Evolutionary conservation across 805 yeast species (phyloP), one percentile per base, ranked within the genome.

Genomic region (Starmerella apicola): DNA sequence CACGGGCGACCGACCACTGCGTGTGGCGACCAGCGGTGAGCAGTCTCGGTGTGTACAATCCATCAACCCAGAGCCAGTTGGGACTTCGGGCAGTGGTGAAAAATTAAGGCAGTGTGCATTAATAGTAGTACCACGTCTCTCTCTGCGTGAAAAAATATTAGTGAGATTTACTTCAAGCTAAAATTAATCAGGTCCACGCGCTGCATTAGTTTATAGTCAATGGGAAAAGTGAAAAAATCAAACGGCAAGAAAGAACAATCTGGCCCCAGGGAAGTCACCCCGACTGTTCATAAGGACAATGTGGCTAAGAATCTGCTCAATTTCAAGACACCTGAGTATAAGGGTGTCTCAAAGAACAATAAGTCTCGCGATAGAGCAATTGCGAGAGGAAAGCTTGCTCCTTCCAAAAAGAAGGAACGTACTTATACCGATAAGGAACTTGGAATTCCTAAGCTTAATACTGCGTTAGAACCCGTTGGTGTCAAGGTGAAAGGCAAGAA

Each of bases 401-500:
- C 22, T 12, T 28, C 39, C 32, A 44, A 53, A 42, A 46, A 44
- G 46, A 56, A 58, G 43, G 54, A 51, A 36, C 50, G 60, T 7
- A 55, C 51, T 6, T 82, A 77, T 54, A 67, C 75, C 9, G 96
- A 86, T 50, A 78, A 76, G 44, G 94, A 85, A 51, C 65, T 86
- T 29, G 75, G 79, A 32, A 64, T 86, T 26, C 96, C 95, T 22
- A 67, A 70, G 20, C 67, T 88, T 54, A 88, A 88, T 59, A 78
- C 72, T 49, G 83, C 95, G 3, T 70, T 86, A 25, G 71, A 75
- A 34, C 95, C 97, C 1, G 66, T 63, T 10, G 97, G 97, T 28
- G 78, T 79, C 36, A 75, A 73, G 44, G 76, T 75, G 53, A 71
- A 68, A 51, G 96, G 96, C 34, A 88, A 88, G 63, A 86, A 86